phyloP scores from a whole-genome alignment of 2,329 filamentous ascomycete genomes.

The Bipolaris victoriae region DNA sequence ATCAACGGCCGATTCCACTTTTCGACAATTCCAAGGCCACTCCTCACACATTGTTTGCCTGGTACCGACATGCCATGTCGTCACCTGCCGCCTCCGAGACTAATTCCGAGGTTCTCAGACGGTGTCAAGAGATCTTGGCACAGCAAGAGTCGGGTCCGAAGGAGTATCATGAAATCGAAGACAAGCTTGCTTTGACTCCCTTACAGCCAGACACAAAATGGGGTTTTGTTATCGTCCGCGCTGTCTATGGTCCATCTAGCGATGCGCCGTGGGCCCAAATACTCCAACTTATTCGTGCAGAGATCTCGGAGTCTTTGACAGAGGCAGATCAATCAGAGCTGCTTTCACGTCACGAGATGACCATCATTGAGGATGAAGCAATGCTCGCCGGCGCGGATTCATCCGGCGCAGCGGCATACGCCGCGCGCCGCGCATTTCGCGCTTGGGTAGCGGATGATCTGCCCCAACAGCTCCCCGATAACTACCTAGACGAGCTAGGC shows the following conservation, averaged over 20 bases:
- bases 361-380: not conserved
- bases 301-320: not conserved
- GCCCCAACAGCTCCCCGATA: not conserved
- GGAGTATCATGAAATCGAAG: not conserved
- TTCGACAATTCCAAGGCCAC: not conserved
- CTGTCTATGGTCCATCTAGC: not conserved
- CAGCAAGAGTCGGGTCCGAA: not conserved
- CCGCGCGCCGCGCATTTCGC: not conserved
- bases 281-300: not conserved
- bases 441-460: not conserved
- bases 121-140: not conserved
- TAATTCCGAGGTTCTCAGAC: not conserved
- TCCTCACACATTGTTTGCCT: not conserved
- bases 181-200: not conserved
- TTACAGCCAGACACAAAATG: not conserved
- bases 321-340: not conserved
- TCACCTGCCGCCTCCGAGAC: not conserved
- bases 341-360: not conserved
- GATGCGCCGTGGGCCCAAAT: not conserved
- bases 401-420: not conserved
- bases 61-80: not conserved
- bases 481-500: not conserved
- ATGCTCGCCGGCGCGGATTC: not conserved
- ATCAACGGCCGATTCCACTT: not conserved
- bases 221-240: not conserved